Evolutionary conservation across 2,329 filamentous ascomycete species (phyloP).

Genomic region (Gnomoniopsis sp.): DNA sequence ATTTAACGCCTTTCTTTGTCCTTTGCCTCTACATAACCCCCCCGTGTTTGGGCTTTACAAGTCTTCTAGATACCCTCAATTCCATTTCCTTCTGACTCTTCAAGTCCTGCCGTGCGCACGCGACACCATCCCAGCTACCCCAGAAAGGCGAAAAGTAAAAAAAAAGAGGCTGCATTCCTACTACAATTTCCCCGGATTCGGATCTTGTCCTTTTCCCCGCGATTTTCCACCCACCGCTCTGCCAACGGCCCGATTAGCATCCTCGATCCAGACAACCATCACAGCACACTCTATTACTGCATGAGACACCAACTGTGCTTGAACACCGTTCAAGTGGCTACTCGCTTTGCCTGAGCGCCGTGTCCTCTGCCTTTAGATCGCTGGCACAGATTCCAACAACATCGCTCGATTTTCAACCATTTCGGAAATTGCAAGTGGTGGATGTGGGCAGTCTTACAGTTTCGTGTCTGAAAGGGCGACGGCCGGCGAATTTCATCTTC

Average conservation of each 20-base stretch:
- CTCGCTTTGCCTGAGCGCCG: background rate
- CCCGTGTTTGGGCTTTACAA: background rate
- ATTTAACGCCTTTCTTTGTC: background rate
- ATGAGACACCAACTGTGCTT: slow-evolving; percentile 14
- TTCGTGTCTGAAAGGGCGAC: background rate
- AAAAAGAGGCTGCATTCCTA: background rate
- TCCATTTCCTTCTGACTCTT: background rate
- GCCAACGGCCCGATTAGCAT: slow-evolving; percentile 18
- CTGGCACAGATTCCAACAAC: background rate
- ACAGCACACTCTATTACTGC: background rate
- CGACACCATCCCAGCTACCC: slow-evolving; percentile 5
- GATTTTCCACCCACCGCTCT: slow-evolving; percentile 11
- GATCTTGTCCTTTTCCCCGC: slow-evolving; percentile 12
- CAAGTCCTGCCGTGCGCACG: background rate
- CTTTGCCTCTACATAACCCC: background rate
- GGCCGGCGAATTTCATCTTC: background rate
- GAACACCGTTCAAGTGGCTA: slow-evolving; percentile 3
- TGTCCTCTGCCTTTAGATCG: background rate
- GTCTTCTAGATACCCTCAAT: background rate
- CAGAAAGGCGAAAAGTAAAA: background rate
- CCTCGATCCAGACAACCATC: background rate
- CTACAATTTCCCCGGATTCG: slow-evolving; percentile 17
- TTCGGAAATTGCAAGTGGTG: background rate
- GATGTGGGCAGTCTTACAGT: background rate
- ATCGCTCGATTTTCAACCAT: background rate